Base-by-base conservation (phyloP, 2,329 filamentous ascomycete genomes). In the Penicillium occitanis region DNA sequence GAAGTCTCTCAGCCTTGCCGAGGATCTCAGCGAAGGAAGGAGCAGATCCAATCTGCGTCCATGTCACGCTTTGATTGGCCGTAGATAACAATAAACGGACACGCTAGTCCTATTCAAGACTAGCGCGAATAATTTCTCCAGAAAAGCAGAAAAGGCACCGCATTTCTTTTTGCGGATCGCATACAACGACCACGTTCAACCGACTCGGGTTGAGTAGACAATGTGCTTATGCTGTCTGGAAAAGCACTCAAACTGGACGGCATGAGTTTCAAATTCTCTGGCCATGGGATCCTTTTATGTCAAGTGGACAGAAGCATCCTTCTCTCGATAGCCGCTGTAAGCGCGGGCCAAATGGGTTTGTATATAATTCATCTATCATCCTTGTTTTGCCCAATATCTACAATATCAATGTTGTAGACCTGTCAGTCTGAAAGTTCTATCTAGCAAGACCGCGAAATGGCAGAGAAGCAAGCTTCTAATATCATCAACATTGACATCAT, bases 1-100 rank as follows among this genome's bases (percentile, higher is more conserved):
- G 53, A 55, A 17, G 13, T 37, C 53, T 13, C 30, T 57, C 53
- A 57, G 53, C 30, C 53, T 57, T 40, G 53, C 33, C n/a, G 53
- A 55, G 51, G 51, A 51, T 51, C 22, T 51, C 53, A 37, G 35
- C 5, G n/a, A 42, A 58, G 22, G 33, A 60, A 60, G 57, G 57
- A 60, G 57, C 37, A 42, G 28, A 46, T 60, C 37, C 22, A 30
- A 19, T 42, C 22, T 46, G 37, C 5, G 2, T 3, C 3, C 40
- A 30, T 2, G 11, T 14, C 19, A 8, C n/a, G 42, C 53, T 19
- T 25, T 58, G 61, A 63, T 66, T 66, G 65, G 65, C 46, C 35
- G 53, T 51, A 66, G 65, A 66, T 66, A 66, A 66, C 51, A 40
- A 25, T 35, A 13, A 28, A 19, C 11, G 44, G 33, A 13, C 3